Evolutionary conservation across 2,329 filamentous ascomycete genomes (phyloP).

Genomic region (Lojkania enalia): DNA sequence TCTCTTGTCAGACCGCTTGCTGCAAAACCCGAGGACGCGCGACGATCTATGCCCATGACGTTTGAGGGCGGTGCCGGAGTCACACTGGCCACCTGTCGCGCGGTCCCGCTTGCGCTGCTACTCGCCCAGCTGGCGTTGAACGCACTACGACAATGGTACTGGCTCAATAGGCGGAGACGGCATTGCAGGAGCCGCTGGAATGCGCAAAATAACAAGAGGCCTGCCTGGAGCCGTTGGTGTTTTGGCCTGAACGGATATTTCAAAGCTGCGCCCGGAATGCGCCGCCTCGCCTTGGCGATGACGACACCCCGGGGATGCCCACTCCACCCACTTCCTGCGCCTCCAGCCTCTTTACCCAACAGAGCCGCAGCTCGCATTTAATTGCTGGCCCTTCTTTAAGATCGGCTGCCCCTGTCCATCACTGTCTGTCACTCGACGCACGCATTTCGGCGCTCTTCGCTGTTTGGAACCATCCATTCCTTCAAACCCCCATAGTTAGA

Average conservation of each 20-base stretch:
- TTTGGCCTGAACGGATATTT: constrained; percentile 6
- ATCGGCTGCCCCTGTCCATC: no score
- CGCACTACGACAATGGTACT: not conserved
- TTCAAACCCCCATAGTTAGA: no score
- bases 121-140: not conserved
- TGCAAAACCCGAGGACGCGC: constrained; percentile 2
- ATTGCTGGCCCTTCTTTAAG: no score
- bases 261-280: not conserved
- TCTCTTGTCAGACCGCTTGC: constrained; percentile 6
- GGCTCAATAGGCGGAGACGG: not conserved
- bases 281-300: not conserved
- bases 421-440: no score
- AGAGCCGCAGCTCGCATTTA: no score
- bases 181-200: no score
- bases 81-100: not conserved
- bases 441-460: no score
- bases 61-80: constrained; percentile 1
- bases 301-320: no score
- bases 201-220: not conserved
- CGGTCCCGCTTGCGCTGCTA: not conserved
- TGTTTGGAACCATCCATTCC: no score
- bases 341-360: no score
- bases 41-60: constrained; percentile 16
- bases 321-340: no score
- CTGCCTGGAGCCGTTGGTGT: constrained; percentile 4